These are phyloP conservation scores for Yarrowia deformans DNA, from an alignment of 805 yeast species.

Conservation along the genomic window DNA sequence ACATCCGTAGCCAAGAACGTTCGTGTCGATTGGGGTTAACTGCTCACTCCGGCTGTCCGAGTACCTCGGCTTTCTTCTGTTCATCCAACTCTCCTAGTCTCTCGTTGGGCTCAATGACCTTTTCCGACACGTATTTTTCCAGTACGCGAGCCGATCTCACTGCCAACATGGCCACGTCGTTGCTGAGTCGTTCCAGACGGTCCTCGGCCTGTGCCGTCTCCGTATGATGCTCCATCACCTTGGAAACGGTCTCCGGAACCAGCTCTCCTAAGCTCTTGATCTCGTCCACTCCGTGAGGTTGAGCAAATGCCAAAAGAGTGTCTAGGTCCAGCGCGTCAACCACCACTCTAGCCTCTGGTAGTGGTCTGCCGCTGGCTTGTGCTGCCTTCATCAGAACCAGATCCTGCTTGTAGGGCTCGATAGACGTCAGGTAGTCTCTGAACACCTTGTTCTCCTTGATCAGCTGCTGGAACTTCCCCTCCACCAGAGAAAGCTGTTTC, in stretches of 20 bases:
- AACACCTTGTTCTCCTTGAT: constrained; percentile 33
- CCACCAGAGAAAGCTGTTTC: constrained; percentile 23
- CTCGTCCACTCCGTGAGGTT: constrained; percentile 23
- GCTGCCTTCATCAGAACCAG: not conserved
- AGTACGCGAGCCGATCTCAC: constrained; percentile 7
- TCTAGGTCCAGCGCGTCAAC: constrained; percentile 30
- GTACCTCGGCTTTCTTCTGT: too few species aligned
- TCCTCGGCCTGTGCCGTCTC: not conserved
- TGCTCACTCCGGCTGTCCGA: too few species aligned
- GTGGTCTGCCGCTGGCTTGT: not conserved
- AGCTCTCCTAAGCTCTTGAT: constrained; percentile 10
- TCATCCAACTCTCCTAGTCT: not conserved
- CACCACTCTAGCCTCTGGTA: constrained; percentile 6
- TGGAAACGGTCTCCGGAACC: constrained; percentile 14
- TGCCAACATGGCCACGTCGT: constrained; percentile 6
- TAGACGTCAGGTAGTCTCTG: constrained; percentile 17
- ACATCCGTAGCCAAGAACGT: too few species aligned
- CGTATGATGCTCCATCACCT: not conserved
- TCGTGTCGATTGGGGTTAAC: too few species aligned
- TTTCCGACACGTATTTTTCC: constrained; percentile 18
- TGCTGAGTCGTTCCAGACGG: constrained; percentile 1
- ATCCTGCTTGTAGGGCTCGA: constrained; percentile 33
- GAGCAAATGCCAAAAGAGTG: not conserved
- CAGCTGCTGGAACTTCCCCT: constrained; percentile 29
- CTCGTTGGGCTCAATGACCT: constrained; percentile 19